Percentiles rank a stretch among this genome's conserved stretches.
Conservation (phyloP, 129 eudicot species). For the Saussurea involucrata region DNA sequence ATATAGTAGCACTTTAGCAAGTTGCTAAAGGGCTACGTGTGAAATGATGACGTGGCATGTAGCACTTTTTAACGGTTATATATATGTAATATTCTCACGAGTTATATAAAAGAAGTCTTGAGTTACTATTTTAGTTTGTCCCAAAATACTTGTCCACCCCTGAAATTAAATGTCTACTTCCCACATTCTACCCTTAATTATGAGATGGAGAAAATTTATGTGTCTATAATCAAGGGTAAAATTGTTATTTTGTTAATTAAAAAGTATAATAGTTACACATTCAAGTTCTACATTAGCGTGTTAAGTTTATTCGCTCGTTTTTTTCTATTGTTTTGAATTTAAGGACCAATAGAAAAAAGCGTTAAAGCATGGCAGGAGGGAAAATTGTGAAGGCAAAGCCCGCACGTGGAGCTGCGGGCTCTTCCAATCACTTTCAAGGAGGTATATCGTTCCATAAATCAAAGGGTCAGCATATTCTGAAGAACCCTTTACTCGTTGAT, state of each 20-base stretch:
- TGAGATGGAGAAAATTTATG: too few species aligned
- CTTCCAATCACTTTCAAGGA: constrained; percentile 72
- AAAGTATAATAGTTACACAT: not conserved
- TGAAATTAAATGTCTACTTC: too few species aligned
- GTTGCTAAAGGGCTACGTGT: too few species aligned
- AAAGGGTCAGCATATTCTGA: constrained; percentile 87
- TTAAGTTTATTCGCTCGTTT: not conserved
- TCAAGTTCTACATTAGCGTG: not conserved
- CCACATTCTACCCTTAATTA: too few species aligned
- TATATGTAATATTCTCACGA: not conserved
- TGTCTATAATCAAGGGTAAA: too few species aligned
- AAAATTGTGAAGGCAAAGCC: constrained; percentile 68
- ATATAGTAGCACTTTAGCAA: too few species aligned
- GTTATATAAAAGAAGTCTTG: too few species aligned
- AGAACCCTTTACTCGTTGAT: constrained; percentile 79
- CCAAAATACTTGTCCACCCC: too few species aligned
- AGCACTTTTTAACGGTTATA: too few species aligned
- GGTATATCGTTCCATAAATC: constrained; percentile 94
- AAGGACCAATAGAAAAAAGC: not conserved
- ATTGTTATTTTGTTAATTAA: too few species aligned
- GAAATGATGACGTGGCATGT: too few species aligned
- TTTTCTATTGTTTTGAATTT: not conserved
- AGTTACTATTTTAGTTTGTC: too few species aligned
- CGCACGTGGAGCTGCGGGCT: constrained; percentile 34
- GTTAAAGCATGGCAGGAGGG: constrained; percentile 82